phyloP scores from a whole-genome alignment of 2,329 filamentous ascomycete species.

The Colletotrichum abscissum region DNA sequence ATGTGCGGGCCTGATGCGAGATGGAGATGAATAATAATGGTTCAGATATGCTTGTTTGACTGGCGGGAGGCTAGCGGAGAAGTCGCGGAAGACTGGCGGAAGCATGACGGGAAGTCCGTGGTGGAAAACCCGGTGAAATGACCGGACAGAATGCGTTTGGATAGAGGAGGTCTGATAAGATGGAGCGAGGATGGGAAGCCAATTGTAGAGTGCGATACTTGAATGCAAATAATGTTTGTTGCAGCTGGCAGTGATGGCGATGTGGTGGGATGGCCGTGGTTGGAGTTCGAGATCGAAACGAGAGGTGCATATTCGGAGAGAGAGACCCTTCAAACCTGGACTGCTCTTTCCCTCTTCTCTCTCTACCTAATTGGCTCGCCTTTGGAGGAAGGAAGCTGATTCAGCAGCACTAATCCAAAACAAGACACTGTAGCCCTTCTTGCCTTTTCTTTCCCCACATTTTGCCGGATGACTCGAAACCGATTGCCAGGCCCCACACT shows the following conservation, averaged over 20 bases:
- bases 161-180: not conserved
- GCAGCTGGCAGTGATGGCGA: not conserved
- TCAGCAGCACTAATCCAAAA: not conserved
- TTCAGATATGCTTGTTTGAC: conserved; percentile 21
- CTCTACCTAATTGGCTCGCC: not conserved
- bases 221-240: not conserved
- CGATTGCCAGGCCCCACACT: not conserved
- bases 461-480: conserved; percentile 29
- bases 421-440: not conserved
- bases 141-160: not conserved
- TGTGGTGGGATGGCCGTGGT: not conserved
- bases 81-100: not conserved
- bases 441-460: not conserved
- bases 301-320: not conserved
- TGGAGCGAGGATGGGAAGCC: not conserved
- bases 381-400: not conserved
- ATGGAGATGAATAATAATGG: conserved; percentile 1
- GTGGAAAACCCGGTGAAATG: not conserved
- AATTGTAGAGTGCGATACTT: not conserved
- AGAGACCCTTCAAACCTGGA: not conserved
- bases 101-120: not conserved
- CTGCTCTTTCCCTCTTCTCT: not conserved
- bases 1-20: conserved; percentile 7
- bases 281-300: not conserved
- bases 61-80: not conserved